Percentiles rank a stretch among this genome's conserved stretches.
Evolutionary conservation across 2,329 filamentous ascomycete species (phyloP).

Genomic region (Aspergillus pseudoterreus): DNA sequence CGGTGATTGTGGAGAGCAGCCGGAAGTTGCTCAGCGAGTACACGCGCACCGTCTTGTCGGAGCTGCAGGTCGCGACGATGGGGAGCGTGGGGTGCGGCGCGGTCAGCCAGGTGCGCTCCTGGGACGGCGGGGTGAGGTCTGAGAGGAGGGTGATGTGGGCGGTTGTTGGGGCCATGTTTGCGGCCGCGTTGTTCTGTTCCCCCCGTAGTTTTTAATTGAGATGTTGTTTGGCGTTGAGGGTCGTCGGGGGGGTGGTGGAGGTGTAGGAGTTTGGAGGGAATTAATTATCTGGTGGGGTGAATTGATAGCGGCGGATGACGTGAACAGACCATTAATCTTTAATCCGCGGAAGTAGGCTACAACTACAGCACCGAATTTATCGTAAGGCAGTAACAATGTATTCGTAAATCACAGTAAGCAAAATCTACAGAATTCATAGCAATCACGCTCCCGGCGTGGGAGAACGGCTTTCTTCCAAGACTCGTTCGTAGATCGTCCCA

Average conservation of each 20-base stretch:
- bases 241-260: not conserved
- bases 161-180: not conserved
- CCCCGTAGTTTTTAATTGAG: not conserved
- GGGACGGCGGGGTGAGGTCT: constrained; percentile 51
- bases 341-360: too few species aligned
- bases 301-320: not conserved
- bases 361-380: too few species aligned
- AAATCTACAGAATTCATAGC: constrained; percentile 1
- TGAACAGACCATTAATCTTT: not conserved
- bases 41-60: constrained; percentile 80
- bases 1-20: constrained; percentile 73
- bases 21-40: constrained; percentile 82
- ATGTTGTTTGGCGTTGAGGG: not conserved
- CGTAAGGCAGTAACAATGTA: not conserved
- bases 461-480: constrained; percentile 32
- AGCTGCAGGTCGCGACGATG: constrained; percentile 81
- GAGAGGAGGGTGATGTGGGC: constrained; percentile 42
- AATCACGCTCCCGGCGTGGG: constrained; percentile 9
- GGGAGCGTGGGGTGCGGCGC: constrained; percentile 82
- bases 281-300: not conserved
- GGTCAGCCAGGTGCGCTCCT: constrained; percentile 75
- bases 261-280: too few species aligned
- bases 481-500: constrained; percentile 54
- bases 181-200: constrained; percentile 4
- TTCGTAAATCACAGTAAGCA: not conserved